phyloP scores from a whole-genome alignment of 106 monocot genomes.

The Dioscorea zingiberensis region DNA sequence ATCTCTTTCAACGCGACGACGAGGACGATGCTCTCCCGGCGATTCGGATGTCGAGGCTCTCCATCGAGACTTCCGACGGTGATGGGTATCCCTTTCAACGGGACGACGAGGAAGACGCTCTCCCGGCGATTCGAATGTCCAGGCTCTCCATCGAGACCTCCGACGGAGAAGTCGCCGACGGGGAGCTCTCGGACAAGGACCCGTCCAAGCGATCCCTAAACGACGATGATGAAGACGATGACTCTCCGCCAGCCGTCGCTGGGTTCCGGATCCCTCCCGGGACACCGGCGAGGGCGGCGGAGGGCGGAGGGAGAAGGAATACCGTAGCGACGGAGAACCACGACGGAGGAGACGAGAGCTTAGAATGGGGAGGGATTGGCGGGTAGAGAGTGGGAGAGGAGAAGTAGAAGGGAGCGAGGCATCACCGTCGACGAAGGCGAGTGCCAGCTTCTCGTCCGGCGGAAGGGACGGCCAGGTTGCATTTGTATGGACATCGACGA shows the following conservation, averaged over 20 bases:
- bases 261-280: slow-evolving; percentile 17
- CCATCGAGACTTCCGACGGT: background rate
- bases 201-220: background rate
- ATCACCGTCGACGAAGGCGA: background rate
- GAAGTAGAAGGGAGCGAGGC: background rate
- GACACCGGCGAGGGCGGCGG: slow-evolving; percentile 25
- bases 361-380: slow-evolving; percentile 1
- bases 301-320: too few relatives aligned
- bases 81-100: background rate
- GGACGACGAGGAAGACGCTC: background rate
- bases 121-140: slow-evolving; percentile 1
- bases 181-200: slow-evolving; percentile 6
- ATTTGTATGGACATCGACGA: slow-evolving; percentile 27
- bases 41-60: slow-evolving; percentile 8
- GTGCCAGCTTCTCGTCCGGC: slow-evolving; percentile 1
- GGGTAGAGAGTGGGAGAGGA: slow-evolving; percentile 3
- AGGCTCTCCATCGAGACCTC: slow-evolving; percentile 18
- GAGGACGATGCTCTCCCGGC: background rate
- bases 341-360: background rate
- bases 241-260: too few relatives aligned
- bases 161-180: slow-evolving; percentile 20
- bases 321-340: background rate
- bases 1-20: background rate
- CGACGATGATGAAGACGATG: background rate
- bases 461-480: background rate